Evolutionary conservation across 2,329 filamentous ascomycete species (phyloP).

Genomic region (Diaporthe amygdali): DNA sequence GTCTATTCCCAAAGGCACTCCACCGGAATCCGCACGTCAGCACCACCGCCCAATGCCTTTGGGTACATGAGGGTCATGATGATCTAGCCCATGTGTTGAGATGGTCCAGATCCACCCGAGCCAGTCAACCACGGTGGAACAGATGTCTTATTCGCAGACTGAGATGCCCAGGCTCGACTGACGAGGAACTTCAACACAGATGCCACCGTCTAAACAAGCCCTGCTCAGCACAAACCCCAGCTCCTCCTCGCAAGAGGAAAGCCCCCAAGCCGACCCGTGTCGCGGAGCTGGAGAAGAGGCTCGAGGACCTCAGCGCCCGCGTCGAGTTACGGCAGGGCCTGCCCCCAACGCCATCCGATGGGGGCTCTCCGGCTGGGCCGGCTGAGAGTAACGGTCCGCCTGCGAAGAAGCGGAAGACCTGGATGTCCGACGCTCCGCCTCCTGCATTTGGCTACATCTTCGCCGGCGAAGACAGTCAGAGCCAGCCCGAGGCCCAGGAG

Average conservation of each 20-base stretch:
- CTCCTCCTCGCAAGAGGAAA: slow-evolving; percentile 53
- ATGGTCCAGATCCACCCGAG: neutral
- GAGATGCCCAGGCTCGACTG: neutral
- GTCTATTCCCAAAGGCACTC: neutral
- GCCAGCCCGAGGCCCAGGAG: neutral
- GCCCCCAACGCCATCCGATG: slow-evolving; percentile 28
- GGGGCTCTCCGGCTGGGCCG: neutral
- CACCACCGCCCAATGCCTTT: neutral
- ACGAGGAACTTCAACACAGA: slow-evolving; percentile 33
- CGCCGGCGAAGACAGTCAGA: neutral
- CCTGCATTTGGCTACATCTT: neutral
- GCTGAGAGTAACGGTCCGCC: neutral
- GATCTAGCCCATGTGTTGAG: too few species aligned
- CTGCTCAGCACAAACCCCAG: slow-evolving; percentile 52
- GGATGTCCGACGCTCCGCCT: neutral
- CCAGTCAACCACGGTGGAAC: neutral
- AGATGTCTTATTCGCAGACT: neutral
- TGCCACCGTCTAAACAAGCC: slow-evolving; percentile 54
- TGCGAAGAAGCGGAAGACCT: neutral
- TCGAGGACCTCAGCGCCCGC: slow-evolving; percentile 54
- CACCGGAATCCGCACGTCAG: neutral
- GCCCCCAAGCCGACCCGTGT: slow-evolving; percentile 53
- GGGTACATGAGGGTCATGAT: neutral
- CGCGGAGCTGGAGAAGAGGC: slow-evolving; percentile 54
- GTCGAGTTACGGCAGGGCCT: slow-evolving; percentile 37